Percentiles rank a stretch among this genome's conserved stretches.
Evolutionary conservation across 2,329 filamentous ascomycete genomes (phyloP).

Genomic region (Trichoderma koningiopsis): DNA sequence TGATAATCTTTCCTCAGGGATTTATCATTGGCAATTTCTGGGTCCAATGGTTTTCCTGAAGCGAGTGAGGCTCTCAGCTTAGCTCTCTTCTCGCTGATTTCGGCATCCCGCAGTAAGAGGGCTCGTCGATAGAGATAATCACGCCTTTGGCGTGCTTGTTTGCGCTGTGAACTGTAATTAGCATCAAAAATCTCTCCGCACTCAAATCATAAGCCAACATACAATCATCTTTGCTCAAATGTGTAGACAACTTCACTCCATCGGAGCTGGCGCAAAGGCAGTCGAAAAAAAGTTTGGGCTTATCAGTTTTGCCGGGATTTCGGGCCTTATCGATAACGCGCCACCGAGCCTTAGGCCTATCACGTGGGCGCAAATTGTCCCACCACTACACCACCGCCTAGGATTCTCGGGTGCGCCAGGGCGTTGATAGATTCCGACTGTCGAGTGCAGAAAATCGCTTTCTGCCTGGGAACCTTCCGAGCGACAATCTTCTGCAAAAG

Average conservation of each 20-base stretch:
- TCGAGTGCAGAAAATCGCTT: conserved; percentile 31
- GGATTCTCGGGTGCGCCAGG: conserved; percentile 8
- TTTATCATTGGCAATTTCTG: conserved; percentile 84
- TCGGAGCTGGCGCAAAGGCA: background rate
- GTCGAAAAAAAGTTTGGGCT: conserved; percentile 34
- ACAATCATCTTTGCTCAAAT: conserved; percentile 25
- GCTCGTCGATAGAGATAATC: conserved; percentile 83
- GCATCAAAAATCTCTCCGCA: background rate
- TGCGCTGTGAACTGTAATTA: conserved; percentile 37
- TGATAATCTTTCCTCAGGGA: conserved; percentile 82
- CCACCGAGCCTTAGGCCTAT: conserved; percentile 35
- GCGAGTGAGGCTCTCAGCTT: conserved; percentile 85
- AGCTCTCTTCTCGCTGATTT: conserved; percentile 87
- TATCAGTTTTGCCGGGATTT: background rate
- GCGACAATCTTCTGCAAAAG: background rate
- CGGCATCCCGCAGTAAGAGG: conserved; percentile 83
- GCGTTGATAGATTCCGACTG: conserved; percentile 34
- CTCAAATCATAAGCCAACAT: conserved; percentile 23
- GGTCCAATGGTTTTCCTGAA: conserved; percentile 82
- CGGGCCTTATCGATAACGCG: conserved; percentile 37
- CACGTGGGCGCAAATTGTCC: conserved; percentile 47
- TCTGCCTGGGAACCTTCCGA: conserved; percentile 24
- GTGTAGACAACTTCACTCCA: background rate
- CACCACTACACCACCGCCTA: conserved; percentile 41
- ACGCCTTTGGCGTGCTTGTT: conserved; percentile 46